Conservation (phyloP, 1,284 basidiomycete genomes). For the Ustilago trichophora region DNA sequence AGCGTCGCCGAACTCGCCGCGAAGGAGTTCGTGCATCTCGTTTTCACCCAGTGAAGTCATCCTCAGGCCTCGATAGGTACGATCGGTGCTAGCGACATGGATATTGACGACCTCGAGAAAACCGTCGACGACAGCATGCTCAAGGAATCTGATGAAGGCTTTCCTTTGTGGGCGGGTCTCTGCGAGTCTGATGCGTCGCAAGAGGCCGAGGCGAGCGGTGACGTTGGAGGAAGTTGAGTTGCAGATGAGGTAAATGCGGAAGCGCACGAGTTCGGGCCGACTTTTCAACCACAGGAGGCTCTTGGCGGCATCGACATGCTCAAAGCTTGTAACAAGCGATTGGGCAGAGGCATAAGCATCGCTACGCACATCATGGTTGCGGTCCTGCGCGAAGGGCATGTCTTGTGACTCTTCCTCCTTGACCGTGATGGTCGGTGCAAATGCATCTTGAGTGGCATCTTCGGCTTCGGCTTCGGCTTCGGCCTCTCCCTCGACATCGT, state of each 20-base stretch:
- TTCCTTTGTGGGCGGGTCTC: background rate
- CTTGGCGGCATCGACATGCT: slow-evolving; percentile 30
- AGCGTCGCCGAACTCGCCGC: slow-evolving; percentile 17
- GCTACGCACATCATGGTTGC: background rate
- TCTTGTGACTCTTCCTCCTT: slow-evolving; percentile 15
- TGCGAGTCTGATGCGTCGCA: slow-evolving; percentile 23
- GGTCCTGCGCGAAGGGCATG: background rate
- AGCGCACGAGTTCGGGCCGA: slow-evolving; percentile 47
- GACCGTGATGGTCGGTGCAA: slow-evolving; percentile 27
- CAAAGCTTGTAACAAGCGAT: slow-evolving; percentile 19
- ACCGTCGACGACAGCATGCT: slow-evolving; percentile 32
- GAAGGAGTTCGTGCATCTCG: slow-evolving; percentile 35
- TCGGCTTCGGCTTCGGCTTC: slow-evolving; percentile 6
- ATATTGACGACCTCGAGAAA: slow-evolving; percentile 40
- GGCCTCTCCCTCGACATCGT: slow-evolving; percentile 7
- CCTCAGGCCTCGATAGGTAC: slow-evolving; percentile 22
- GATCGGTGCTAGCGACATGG: slow-evolving; percentile 5
- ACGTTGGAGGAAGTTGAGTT: slow-evolving; percentile 27
- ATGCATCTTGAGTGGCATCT: slow-evolving; percentile 4
- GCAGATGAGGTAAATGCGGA: slow-evolving; percentile 40
- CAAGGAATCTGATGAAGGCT: slow-evolving; percentile 21
- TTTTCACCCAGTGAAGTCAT: slow-evolving; percentile 26
- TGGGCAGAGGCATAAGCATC: background rate
- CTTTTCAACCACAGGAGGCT: slow-evolving; percentile 46
- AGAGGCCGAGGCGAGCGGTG: slow-evolving; percentile 16